Conservation (phyloP, 352 stramenopile species). For the Phytophthora podocarpi region DNA sequence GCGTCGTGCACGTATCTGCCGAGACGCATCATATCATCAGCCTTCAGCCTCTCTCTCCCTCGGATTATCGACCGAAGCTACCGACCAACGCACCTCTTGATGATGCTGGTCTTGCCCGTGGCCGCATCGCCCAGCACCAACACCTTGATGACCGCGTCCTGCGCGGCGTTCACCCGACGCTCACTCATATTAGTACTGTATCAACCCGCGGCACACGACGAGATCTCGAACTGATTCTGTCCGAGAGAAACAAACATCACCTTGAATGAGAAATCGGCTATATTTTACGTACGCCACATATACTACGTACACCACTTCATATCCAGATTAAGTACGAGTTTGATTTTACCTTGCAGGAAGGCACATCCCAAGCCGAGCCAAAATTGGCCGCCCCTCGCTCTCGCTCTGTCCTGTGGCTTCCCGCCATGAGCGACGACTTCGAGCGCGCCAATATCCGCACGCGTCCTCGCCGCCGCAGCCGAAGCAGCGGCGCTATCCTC, state of each 20-base stretch:
- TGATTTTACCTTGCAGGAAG: too few species aligned
- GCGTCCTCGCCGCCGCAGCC: conserved; percentile 42
- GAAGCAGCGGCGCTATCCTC: conserved; percentile 91
- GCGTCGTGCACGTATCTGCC: conserved; percentile 88
- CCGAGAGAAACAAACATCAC: too few species aligned
- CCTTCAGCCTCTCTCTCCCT: background rate
- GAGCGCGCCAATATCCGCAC: conserved; percentile 19
- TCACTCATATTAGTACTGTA: conserved; percentile 70
- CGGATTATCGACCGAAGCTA: background rate
- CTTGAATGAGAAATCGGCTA: too few species aligned
- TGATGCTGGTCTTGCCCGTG: conserved; percentile 94
- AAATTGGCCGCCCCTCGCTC: too few species aligned
- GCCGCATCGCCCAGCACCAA: conserved; percentile 91
- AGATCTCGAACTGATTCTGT: conserved; percentile 15
- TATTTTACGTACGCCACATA: too few species aligned
- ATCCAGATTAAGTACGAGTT: too few species aligned
- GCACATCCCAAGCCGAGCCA: too few species aligned
- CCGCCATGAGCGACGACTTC: conserved; percentile 33
- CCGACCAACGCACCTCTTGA: conserved; percentile 76
- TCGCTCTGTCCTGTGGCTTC: too few species aligned
- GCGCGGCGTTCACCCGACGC: conserved; percentile 70
- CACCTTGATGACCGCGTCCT: conserved; percentile 93
- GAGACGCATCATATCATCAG: conserved; percentile 7
- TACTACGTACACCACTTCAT: too few species aligned
- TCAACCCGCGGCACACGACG: too few species aligned